phyloP scores from a whole-genome alignment of 352 stramenopile species.

The Thalassiosira tumida region DNA sequence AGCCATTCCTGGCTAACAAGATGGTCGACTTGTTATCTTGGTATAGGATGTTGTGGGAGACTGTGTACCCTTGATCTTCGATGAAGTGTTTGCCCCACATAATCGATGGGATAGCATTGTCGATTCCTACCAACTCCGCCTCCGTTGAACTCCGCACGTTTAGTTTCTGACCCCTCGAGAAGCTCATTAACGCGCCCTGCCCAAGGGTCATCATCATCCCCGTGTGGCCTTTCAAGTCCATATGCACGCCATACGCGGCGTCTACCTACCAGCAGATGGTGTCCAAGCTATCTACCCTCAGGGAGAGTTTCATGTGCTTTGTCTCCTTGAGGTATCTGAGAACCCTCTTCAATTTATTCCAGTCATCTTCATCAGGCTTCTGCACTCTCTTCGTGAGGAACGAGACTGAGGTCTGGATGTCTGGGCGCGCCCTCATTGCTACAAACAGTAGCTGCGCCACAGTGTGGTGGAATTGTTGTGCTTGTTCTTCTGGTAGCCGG shows the following conservation, averaged over 20 bases:
- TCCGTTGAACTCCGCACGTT: slow-evolving; percentile 62
- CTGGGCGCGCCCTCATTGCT: slow-evolving; percentile 50
- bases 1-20: neutral
- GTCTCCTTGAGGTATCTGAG: neutral
- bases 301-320: slow-evolving; percentile 17
- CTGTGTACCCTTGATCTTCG: neutral
- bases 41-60: neutral
- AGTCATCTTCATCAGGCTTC: slow-evolving; percentile 51
- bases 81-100: neutral
- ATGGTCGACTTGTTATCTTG: slow-evolving; percentile 9
- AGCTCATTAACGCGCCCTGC: neutral
- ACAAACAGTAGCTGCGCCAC: slow-evolving; percentile 63
- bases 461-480: neutral
- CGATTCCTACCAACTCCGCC: slow-evolving; percentile 27
- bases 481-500: neutral
- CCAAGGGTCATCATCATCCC: slow-evolving; percentile 71
- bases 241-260: slow-evolving; percentile 65
- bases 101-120: slow-evolving; percentile 32
- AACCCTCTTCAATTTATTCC: neutral
- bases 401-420: slow-evolving; percentile 57
- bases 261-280: slow-evolving; percentile 48
- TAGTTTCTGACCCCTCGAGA: slow-evolving; percentile 64
- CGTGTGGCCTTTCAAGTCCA: slow-evolving; percentile 37
- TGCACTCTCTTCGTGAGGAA: slow-evolving; percentile 73
- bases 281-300: slow-evolving; percentile 21